These are phyloP conservation scores for Penicillium griseofulvum DNA, from an alignment of 2,329 filamentous ascomycete genomes.

Conservation along the genomic window DNA sequence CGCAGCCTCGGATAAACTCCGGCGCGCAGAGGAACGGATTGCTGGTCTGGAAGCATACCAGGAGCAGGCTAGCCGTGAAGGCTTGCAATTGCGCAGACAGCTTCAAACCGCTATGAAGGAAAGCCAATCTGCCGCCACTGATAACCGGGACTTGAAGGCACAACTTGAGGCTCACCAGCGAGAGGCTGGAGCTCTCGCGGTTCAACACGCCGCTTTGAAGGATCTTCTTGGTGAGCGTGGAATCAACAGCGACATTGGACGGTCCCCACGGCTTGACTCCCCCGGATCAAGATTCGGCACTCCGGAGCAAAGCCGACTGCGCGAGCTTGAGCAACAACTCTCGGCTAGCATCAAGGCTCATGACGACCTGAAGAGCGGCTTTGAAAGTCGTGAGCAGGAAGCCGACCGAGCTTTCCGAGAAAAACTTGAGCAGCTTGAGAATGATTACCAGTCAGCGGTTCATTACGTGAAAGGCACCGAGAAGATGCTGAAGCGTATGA, in stretches of 20 bases:
- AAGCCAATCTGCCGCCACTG: conserved; percentile 73
- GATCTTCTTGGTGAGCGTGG: conserved; percentile 87
- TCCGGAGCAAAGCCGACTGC: conserved; percentile 74
- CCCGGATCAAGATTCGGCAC: conserved; percentile 72
- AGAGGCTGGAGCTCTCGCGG: conserved; percentile 87
- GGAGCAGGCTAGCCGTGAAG: conserved; percentile 92
- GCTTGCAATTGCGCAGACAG: conserved; percentile 83
- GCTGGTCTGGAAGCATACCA: conserved; percentile 95
- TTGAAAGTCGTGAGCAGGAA: conserved; percentile 77
- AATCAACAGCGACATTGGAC: conserved; percentile 68
- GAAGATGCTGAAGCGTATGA: conserved; percentile 98
- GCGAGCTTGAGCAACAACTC: conserved; percentile 86
- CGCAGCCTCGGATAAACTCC: conserved; percentile 78
- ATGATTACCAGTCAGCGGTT: conserved; percentile 95
- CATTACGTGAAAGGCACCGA: conserved; percentile 98
- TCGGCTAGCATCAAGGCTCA: conserved; percentile 73
- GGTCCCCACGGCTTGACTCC: conserved; percentile 69
- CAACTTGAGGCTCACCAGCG: conserved; percentile 82
- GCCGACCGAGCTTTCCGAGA: conserved; percentile 88
- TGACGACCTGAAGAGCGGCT: conserved; percentile 76
- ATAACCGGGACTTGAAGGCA: conserved; percentile 78
- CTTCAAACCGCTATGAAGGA: conserved; percentile 82
- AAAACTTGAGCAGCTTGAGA: conserved; percentile 89
- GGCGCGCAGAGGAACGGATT: conserved; percentile 92
- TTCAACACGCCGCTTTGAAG: conserved; percentile 91